Base-by-base conservation (phyloP, 2,329 filamentous ascomycete species). In the Sporothrix mexicana region DNA sequence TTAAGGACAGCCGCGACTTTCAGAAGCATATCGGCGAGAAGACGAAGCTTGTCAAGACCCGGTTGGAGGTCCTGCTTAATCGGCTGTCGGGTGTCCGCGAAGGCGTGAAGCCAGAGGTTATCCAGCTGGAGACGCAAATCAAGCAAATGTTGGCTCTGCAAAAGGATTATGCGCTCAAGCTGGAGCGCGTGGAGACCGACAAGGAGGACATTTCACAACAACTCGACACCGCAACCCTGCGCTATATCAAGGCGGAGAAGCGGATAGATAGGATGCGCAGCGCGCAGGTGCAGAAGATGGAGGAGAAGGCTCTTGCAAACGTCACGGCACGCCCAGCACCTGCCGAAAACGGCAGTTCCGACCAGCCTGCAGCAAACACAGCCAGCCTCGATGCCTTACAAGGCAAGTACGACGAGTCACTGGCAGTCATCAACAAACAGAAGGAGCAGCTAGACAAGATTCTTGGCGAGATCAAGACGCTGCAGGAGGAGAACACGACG, bases 161-260 rank as follows among this genome's bases (percentile, higher is more conserved):
- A 80, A 99, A 98, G 80, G 90, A 91, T 71, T 91, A 93, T 77
- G 85, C 93, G 12, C 86, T 92, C 51, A 92, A 95, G 79, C 82
- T 97, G 69, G 93, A 97, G 76, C 88, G 91, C 71, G 84, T 95
- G 13, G 87, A 90, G 67, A 85, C 88, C 7, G 94, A 98, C 78
- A 97, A 96, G 78, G 92, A 97, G 71, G 90, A 93, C 77, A 86
- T 97, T 3, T 93, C 93, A 64, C 93, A 96, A 78, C 92, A 95
- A 75, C 85, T 98, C 23, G 95, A 98, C 79, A 91, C 90, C 47
- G 96, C 95, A 17, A 97, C 94, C 5, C 85, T 97, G 73, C 90
- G 96, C 76, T 98, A 97, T 79, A 93, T 98, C 84, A 93, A 97
- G 77, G 96, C 96, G 0, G 96, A 99, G 81, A 97, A 97, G 84